Conservation (phyloP, 352 stramenopile species). For the Pythium volutum region DNA sequence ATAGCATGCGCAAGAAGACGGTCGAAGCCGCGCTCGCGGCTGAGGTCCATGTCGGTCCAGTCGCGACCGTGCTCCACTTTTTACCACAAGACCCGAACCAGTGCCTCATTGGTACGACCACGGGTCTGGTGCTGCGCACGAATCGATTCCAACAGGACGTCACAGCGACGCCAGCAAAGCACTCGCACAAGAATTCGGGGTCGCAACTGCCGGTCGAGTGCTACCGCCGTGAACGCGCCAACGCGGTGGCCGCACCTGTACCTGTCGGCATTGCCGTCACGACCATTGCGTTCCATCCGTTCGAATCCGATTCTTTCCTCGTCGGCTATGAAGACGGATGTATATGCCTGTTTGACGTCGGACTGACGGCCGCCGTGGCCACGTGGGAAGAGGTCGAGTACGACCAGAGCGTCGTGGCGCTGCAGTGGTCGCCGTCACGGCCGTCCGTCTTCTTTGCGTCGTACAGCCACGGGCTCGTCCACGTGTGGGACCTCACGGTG, state of each 20-base stretch:
- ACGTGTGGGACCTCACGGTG: conserved; percentile 55
- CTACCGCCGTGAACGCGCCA: conserved; percentile 9
- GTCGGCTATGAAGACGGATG: conserved; percentile 59
- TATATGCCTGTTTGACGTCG: conserved; percentile 47
- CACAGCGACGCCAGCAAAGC: neutral
- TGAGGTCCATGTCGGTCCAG: conserved; percentile 34
- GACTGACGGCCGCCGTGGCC: conserved; percentile 35
- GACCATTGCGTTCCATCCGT: conserved; percentile 52
- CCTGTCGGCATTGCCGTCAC: conserved; percentile 29
- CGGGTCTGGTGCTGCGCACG: conserved; percentile 23
- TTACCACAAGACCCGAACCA: conserved; percentile 57
- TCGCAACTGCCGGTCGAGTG: conserved; percentile 3
- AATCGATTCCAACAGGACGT: conserved; percentile 37
- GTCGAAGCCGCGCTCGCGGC: neutral
- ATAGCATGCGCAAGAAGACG: conserved; percentile 7
- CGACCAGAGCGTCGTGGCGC: conserved; percentile 33
- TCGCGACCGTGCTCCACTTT: conserved; percentile 45
- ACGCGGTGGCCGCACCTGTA: neutral
- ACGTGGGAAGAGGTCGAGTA: conserved; percentile 54
- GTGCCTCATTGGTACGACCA: conserved; percentile 26
- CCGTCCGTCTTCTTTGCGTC: conserved; percentile 53
- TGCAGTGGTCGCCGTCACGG: conserved; percentile 54
- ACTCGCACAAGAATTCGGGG: neutral
- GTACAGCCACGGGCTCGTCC: conserved; percentile 42
- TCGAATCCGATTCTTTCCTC: conserved; percentile 50